Conservation (phyloP, 108 stramenopile species). For the Fragilaria crotonensis region DNA sequence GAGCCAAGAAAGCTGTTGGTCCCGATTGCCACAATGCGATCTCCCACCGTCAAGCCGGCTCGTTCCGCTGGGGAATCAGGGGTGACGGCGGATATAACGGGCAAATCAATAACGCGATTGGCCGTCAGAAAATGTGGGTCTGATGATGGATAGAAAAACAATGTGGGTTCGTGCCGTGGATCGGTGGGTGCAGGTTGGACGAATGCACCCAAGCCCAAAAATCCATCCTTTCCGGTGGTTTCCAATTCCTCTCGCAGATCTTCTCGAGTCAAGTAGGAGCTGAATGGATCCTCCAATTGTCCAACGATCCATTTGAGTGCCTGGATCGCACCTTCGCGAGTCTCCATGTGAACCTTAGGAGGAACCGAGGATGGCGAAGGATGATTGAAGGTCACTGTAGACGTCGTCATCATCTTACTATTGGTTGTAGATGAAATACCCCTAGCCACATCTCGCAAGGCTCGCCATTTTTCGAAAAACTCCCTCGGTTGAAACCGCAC, state of each 20-base stretch:
- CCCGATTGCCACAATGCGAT: constrained; percentile 74
- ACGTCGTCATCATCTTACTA: not conserved
- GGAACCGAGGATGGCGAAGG: not conserved
- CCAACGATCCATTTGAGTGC: constrained; percentile 55
- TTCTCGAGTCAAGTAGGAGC: constrained; percentile 70
- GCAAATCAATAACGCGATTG: constrained; percentile 27
- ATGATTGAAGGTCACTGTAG: not conserved
- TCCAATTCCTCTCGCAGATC: constrained; percentile 50
- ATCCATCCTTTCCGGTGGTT: constrained; percentile 34
- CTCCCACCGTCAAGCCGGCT: constrained; percentile 72
- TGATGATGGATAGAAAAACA: constrained; percentile 5
- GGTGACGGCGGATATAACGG: constrained; percentile 63
- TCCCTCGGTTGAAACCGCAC: constrained; percentile 43
- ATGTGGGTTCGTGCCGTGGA: not conserved
- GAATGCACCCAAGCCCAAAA: constrained; percentile 62
- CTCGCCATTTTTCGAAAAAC: constrained; percentile 54
- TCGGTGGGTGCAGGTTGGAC: constrained; percentile 33
- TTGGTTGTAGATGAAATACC: not conserved
- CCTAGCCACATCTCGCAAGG: constrained; percentile 19
- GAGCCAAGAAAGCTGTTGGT: constrained; percentile 49
- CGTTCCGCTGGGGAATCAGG: constrained; percentile 79
- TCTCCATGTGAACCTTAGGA: constrained; percentile 22
- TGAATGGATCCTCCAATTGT: constrained; percentile 63
- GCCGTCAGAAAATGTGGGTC: not conserved
- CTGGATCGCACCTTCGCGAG: constrained; percentile 48